Percentiles rank a stretch among this genome's conserved stretches.
phyloP scores from a whole-genome alignment of 371 early-diverging fungal species.

The Mucor irregularis region DNA sequence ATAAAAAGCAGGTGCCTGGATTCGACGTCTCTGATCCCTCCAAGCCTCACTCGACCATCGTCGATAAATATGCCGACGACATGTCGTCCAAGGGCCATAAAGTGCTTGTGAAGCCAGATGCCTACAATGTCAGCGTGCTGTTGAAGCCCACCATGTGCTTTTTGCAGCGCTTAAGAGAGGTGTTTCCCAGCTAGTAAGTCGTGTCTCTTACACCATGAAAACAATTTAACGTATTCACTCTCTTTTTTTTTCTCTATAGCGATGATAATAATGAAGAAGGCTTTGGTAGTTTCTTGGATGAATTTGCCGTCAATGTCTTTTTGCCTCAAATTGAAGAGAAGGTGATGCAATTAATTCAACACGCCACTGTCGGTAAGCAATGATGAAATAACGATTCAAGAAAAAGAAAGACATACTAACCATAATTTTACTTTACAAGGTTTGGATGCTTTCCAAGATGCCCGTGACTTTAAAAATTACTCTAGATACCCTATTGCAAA shows the following conservation, averaged over 20 bases:
- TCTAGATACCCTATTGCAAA: slow-evolving; percentile 56
- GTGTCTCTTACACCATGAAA: not conserved
- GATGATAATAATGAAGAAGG: slow-evolving; percentile 55
- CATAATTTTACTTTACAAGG: slow-evolving; percentile 29
- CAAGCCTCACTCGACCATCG: slow-evolving; percentile 41
- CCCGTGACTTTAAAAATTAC: slow-evolving; percentile 47
- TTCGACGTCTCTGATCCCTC: slow-evolving; percentile 17
- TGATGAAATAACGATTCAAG: not conserved
- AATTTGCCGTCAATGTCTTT: slow-evolving; percentile 76
- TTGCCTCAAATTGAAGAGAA: slow-evolving; percentile 76
- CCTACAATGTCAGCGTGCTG: slow-evolving; percentile 71
- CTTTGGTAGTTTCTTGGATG: slow-evolving; percentile 75
- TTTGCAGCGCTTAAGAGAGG: slow-evolving; percentile 55
- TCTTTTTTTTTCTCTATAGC: slow-evolving; percentile 11
- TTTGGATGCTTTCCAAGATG: slow-evolving; percentile 57
- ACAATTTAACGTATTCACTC: not conserved
- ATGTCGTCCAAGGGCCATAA: slow-evolving; percentile 66
- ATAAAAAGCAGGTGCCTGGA: slow-evolving; percentile 39
- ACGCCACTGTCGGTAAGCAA: slow-evolving; percentile 63
- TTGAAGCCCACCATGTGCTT: slow-evolving; percentile 71
- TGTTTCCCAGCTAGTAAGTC: slow-evolving; percentile 56
- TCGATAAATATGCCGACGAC: slow-evolving; percentile 70
- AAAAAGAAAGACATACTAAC: not conserved
- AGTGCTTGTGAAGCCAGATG: slow-evolving; percentile 68
- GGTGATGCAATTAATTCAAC: slow-evolving; percentile 66